Conservation (phyloP, 257 asterid species). For the Lantana camara region DNA sequence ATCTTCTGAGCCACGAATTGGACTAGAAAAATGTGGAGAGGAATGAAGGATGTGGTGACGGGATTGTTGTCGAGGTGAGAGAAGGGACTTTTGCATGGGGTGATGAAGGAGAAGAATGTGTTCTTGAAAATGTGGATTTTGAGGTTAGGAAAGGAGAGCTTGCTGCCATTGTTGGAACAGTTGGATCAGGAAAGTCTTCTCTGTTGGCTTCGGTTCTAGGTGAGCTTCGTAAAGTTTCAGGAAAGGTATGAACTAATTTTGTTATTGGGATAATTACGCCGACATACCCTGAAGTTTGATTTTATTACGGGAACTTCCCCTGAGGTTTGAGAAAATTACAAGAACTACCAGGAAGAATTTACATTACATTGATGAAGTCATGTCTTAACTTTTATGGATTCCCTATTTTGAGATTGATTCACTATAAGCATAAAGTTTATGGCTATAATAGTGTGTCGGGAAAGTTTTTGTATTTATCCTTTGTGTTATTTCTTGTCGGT, state of each 20-base stretch:
- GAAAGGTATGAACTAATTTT: conserved; percentile 48
- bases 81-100: conserved; percentile 68
- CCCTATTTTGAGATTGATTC: too few species aligned
- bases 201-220: conserved; percentile 70
- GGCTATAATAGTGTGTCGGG: too few species aligned
- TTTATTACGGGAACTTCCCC: too few species aligned
- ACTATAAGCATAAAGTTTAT: too few species aligned
- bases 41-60: conserved; percentile 40
- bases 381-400: too few species aligned
- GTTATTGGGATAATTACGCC: too few species aligned
- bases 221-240: conserved; percentile 62
- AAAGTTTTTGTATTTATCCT: too few species aligned
- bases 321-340: too few species aligned
- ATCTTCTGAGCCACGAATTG: conserved; percentile 54
- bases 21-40: conserved; percentile 45
- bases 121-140: conserved; percentile 43
- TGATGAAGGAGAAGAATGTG: conserved; percentile 43
- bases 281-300: too few species aligned
- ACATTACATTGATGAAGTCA: too few species aligned
- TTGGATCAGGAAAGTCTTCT: conserved; percentile 84
- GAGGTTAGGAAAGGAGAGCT: conserved; percentile 71
- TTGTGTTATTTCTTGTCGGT: neutral
- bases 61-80: conserved; percentile 49
- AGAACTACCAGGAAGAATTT: too few species aligned
- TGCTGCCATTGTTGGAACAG: conserved; percentile 81